Base-by-base conservation (phyloP, 2,329 filamentous ascomycete genomes). In the Ceratocystis cacaofunesta region DNA sequence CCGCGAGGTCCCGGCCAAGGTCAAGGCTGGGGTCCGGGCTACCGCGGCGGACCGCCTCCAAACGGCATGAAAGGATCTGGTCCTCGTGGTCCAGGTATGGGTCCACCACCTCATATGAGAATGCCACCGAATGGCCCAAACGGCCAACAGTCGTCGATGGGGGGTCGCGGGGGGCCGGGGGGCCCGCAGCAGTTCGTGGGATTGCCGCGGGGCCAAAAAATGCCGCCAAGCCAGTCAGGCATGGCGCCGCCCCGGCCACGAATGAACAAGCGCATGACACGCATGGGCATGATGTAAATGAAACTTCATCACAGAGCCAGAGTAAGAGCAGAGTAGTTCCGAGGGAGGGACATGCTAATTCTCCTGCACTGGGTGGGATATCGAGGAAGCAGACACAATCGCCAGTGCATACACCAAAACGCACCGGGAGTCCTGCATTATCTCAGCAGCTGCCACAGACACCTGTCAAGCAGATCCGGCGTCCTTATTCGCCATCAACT, bases 181-280 rank as follows among this genome's bases (percentile, higher is more conserved):
- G 66, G 62, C 63, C 62, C 57, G 66, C 55, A 52, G 62, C 61
- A 67, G 66, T 67, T 65, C 58, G 57, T 66, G 55, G 69, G 69
- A 46, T 67, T 69, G 32, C 68, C 67, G 22, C 64, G 69, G 36
- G 66, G 65, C n/a, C 68, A 69, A 62, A 66, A 66, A 36, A 46
- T 68, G 41, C 62, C 67, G 66, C 76, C 77, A 22, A 76, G 75
- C 4, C 66, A 67, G 57, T 74, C 73, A 65, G 74, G 71, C 22
- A 71, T 73, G 43, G 71, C 65, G 70, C 69, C 74, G 68, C 67
- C 74, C 69, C 68, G 71, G 65, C 70, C 71, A 62, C 76, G 75
- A 69, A 82, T 85, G 81, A 82, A 84, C 75, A 85, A 84, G 76
- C 78, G 82, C 69, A 83, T 81, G 77, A 85, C 82, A 67, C 77